phyloP scores from a whole-genome alignment of 139 green algal species.

The Desmodesmus armatus region DNA sequence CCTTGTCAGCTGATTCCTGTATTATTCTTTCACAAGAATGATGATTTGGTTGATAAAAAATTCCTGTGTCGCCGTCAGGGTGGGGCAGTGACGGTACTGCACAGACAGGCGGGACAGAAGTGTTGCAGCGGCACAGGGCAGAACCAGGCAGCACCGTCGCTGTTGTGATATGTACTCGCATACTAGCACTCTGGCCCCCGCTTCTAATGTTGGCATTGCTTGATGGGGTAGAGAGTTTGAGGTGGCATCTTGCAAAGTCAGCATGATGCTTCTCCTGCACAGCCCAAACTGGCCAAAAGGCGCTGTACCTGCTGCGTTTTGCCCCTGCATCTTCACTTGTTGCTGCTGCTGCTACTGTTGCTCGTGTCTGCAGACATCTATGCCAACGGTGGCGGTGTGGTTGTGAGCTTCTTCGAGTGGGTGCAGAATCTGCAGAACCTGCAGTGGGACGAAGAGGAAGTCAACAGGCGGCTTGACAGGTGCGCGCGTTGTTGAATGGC shows the following conservation, averaged over 20 bases:
- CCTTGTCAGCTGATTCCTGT: constrained; percentile 47
- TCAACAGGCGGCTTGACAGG: constrained; percentile 62
- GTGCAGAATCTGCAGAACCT: constrained; percentile 87
- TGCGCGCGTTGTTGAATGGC: background rate
- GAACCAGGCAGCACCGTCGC: too few species aligned
- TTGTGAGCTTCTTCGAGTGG: constrained; percentile 88
- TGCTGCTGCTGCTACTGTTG: constrained; percentile 7
- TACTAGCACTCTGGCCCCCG: too few species aligned
- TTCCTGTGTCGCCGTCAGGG: too few species aligned
- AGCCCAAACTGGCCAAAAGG: too few species aligned
- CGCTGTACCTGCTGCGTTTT: constrained; percentile 78
- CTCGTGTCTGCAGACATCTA: constrained; percentile 9
- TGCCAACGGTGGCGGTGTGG: constrained; percentile 53
- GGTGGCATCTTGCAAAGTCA: background rate
- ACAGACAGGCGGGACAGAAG: too few species aligned
- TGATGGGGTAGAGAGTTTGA: background rate
- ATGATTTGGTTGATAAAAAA: background rate
- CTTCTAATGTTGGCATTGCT: too few species aligned
- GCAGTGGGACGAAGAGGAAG: constrained; percentile 82
- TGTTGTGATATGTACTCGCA: too few species aligned
- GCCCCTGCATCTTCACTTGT: background rate
- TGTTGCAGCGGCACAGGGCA: too few species aligned
- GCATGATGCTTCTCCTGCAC: too few species aligned
- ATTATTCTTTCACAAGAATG: background rate
- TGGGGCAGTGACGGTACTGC: too few species aligned